Conservation (phyloP, 768 basidiomycete genomes). For the Mycena olivaceomarginata region DNA sequence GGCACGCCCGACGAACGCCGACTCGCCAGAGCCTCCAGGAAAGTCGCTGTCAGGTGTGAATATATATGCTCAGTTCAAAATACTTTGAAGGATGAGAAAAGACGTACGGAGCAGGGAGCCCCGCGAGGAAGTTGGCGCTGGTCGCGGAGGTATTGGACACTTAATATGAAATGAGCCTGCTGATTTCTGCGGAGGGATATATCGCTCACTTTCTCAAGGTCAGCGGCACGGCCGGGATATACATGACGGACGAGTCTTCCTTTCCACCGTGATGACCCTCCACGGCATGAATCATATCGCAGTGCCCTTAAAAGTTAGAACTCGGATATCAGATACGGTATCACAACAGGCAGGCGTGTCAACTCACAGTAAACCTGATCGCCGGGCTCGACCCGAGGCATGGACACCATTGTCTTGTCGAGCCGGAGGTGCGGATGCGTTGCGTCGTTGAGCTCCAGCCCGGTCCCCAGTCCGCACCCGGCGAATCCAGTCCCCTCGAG, state of each 20-base stretch:
- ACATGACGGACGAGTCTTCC: conserved; percentile 73
- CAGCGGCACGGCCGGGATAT: conserved; percentile 73
- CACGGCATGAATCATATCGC: conserved; percentile 75
- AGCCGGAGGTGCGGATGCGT: conserved; percentile 81
- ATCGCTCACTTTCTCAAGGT: conserved; percentile 67
- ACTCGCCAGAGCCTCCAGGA: conserved; percentile 72
- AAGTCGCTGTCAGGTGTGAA: conserved; percentile 62
- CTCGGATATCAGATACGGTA: background rate
- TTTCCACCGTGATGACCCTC: conserved; percentile 67
- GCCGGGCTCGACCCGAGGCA: conserved; percentile 77
- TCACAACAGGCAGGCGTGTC: background rate
- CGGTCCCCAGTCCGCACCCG: conserved; percentile 70
- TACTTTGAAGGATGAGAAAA: background rate
- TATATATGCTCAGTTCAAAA: background rate
- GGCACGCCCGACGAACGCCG: conserved; percentile 61
- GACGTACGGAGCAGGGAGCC: conserved; percentile 70
- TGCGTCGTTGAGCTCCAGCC: conserved; percentile 71
- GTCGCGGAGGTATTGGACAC: conserved; percentile 68
- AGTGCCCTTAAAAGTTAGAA: conserved; percentile 64
- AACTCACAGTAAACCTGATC: conserved; percentile 75
- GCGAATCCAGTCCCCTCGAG: conserved; percentile 71
- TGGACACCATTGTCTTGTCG: conserved; percentile 72
- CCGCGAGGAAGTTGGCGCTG: conserved; percentile 69
- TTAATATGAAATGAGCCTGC: conserved; percentile 41
- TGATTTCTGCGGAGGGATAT: background rate